phyloP scores from a whole-genome alignment of 176 grass and related monocot genomes.

The Miscanthus lutarioriparius region DNA sequence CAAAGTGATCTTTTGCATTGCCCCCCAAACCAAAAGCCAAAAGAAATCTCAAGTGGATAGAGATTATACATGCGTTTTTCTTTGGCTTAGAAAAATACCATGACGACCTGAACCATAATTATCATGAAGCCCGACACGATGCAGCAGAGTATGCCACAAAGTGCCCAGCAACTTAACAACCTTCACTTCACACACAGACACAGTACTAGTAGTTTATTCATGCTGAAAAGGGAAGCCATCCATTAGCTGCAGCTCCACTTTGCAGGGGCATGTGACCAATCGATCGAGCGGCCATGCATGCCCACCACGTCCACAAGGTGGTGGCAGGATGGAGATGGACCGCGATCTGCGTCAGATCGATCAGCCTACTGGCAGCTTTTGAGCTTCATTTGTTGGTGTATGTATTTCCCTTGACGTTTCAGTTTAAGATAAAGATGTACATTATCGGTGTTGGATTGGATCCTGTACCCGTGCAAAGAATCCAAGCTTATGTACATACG shows the following conservation, averaged over 20 bases:
- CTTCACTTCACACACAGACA: too few species aligned
- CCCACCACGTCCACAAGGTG: neutral
- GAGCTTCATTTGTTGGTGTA: neutral
- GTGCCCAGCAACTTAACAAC: neutral
- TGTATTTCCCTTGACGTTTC: too few species aligned
- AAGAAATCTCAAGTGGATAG: constrained; percentile 8
- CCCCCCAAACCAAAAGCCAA: neutral
- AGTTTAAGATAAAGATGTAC: too few species aligned
- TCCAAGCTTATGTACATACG: constrained; percentile 2
- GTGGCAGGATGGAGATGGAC: neutral
- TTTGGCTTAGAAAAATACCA: neutral
- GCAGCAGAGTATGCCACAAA: neutral
- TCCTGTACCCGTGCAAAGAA: neutral
- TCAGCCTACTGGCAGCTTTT: neutral
- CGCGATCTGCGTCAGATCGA: constrained; percentile 29
- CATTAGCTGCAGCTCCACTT: neutral
- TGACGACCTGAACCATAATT: neutral
- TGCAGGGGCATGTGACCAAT: constrained; percentile 36
- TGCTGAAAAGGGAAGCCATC: neutral
- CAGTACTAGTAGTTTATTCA: neutral
- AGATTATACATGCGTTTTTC: neutral
- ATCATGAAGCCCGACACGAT: neutral
- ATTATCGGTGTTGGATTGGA: constrained; percentile 31
- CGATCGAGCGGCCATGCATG: neutral
- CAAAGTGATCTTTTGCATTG: constrained; percentile 5